Percentiles rank a stretch among this genome's conserved stretches.
Evolutionary conservation across 441 rosid genomes (phyloP).

Genomic region (Aquilaria agallochum): DNA sequence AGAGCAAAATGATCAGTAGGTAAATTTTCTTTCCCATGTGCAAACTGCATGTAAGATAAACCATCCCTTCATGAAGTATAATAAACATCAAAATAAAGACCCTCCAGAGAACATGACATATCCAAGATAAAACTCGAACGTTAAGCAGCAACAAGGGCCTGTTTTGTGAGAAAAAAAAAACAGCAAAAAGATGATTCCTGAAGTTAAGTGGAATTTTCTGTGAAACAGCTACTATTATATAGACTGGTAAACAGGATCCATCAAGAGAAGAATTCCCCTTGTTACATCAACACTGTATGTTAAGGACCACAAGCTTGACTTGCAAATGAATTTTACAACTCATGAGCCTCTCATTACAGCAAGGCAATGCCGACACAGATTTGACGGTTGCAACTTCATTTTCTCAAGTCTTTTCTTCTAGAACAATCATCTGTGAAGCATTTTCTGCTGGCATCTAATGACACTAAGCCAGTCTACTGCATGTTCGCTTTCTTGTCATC

Average conservation of each 20-base stretch:
- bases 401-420: not conserved
- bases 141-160: not conserved
- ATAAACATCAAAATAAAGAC: not conserved
- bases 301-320: not conserved
- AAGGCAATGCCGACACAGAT: conserved; percentile 8
- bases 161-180: not conserved
- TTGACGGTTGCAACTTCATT: not conserved
- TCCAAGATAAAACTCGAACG: not conserved
- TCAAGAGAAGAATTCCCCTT: not conserved
- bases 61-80: conserved; percentile 2
- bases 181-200: not conserved
- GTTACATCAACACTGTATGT: not conserved
- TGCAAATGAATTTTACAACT: conserved; percentile 8
- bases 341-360: conserved; percentile 1
- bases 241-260: too few species aligned
- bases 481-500: not conserved
- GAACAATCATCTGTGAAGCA: conserved; percentile 1
- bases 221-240: not conserved
- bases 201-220: not conserved
- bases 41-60: conserved; percentile 30
- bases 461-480: conserved; percentile 2
- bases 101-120: not conserved
- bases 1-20: conserved; percentile 19
- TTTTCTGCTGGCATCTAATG: not conserved
- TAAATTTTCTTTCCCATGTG: conserved; percentile 40